Evolutionary conservation across 768 basidiomycete species (phyloP).

Genomic region (Naganishia vishniacii): DNA sequence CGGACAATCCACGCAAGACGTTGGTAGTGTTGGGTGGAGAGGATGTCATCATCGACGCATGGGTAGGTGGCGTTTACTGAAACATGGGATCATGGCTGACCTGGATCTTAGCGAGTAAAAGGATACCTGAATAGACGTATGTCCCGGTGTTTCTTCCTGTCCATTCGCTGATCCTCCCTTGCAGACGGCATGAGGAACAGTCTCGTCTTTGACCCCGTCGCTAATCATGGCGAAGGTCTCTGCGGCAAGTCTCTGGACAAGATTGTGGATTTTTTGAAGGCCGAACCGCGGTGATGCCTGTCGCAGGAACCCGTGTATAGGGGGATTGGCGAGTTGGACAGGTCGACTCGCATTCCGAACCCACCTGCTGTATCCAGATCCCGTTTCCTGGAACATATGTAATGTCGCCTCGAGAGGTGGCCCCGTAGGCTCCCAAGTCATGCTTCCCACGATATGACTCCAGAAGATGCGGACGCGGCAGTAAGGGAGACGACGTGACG

Average conservation of each 20-base stretch:
- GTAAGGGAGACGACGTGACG: too few relatives aligned
- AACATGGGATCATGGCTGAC: neutral
- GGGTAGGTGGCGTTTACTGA: conserved; percentile 50
- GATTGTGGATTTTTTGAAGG: conserved; percentile 39
- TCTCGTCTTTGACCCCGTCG: conserved; percentile 56
- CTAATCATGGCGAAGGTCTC: conserved; percentile 45
- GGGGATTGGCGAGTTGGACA: too few relatives aligned
- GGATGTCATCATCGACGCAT: conserved; percentile 70
- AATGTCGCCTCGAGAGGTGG: too few relatives aligned
- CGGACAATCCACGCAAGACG: conserved; percentile 61
- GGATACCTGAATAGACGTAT: conserved; percentile 71
- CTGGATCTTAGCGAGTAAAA: conserved; percentile 58
- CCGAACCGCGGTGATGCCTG: conserved; percentile 25
- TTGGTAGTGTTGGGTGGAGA: conserved; percentile 75
- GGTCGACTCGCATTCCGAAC: too few relatives aligned
- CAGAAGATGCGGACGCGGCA: too few relatives aligned
- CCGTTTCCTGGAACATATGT: too few relatives aligned
- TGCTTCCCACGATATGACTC: too few relatives aligned
- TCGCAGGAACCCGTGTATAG: too few relatives aligned
- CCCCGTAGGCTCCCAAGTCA: too few relatives aligned
- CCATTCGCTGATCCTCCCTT: conserved; percentile 51
- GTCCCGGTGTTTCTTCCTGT: conserved; percentile 42
- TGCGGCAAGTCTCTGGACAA: conserved; percentile 34
- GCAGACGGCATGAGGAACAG: conserved; percentile 58
- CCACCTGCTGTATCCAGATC: too few relatives aligned